Percentiles rank a stretch among this genome's conserved stretches.
phyloP scores from a whole-genome alignment of 148 eudicot species.

The Polygonum maritimum region DNA sequence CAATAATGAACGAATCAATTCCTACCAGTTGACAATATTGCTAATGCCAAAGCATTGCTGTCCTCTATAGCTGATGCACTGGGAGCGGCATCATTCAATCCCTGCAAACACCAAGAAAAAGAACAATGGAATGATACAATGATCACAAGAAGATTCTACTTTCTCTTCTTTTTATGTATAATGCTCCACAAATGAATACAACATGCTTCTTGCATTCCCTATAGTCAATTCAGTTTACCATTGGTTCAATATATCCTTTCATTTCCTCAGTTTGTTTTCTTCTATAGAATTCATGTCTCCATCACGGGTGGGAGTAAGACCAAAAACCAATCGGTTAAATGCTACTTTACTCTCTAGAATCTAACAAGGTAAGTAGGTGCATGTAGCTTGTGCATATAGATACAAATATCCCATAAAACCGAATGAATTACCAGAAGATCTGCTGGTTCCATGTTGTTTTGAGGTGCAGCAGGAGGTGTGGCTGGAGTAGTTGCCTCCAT shows the following conservation, averaged over 20 bases:
- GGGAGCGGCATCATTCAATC: constrained; percentile 46
- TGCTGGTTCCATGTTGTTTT: constrained; percentile 43
- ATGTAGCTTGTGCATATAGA: background rate
- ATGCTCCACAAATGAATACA: background rate
- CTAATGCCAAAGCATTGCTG: constrained; percentile 90
- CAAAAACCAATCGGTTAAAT: no score
- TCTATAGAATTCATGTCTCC: background rate
- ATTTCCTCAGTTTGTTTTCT: background rate
- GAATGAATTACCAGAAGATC: constrained; percentile 64
- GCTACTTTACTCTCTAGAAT: no score
- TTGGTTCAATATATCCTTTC: background rate
- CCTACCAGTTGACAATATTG: constrained; percentile 74
- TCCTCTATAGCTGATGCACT: constrained; percentile 78
- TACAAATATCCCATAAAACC: background rate
- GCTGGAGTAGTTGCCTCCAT: constrained; percentile 37
- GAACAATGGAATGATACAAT: background rate
- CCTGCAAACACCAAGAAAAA: constrained; percentile 31
- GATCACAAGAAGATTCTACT: background rate
- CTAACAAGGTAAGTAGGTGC: background rate
- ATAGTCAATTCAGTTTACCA: background rate
- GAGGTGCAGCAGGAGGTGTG: constrained; percentile 23
- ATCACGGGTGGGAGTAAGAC: background rate
- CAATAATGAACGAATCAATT: background rate
- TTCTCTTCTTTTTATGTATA: background rate
- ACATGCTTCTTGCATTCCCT: background rate